Conservation (phyloP, 2,329 filamentous ascomycete species). For the Diplodia sapinea region DNA sequence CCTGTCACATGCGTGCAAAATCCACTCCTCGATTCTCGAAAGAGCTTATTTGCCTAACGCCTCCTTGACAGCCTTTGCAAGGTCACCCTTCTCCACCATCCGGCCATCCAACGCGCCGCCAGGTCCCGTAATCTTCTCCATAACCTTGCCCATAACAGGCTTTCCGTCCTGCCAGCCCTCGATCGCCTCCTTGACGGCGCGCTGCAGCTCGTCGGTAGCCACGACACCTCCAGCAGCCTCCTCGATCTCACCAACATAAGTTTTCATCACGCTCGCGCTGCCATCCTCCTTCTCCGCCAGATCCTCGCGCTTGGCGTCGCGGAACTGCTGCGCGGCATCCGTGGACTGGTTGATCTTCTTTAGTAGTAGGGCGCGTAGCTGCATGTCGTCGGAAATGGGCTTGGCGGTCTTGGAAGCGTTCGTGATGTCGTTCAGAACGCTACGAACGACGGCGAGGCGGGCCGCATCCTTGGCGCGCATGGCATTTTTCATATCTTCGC, state of each 20-base stretch:
- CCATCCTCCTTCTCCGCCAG: conserved; percentile 72
- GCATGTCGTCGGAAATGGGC: conserved; percentile 73
- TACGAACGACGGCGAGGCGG: conserved; percentile 71
- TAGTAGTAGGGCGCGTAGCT: conserved; percentile 70
- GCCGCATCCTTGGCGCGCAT: conserved; percentile 59
- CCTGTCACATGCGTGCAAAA: neutral
- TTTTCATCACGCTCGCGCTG: conserved; percentile 69
- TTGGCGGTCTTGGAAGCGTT: conserved; percentile 75
- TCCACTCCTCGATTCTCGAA: neutral
- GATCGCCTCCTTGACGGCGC: conserved; percentile 59
- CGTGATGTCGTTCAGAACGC: conserved; percentile 70
- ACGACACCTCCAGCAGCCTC: conserved; percentile 49
- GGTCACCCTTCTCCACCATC: conserved; percentile 66
- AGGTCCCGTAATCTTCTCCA: conserved; percentile 60
- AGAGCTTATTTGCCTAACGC: conserved; percentile 2
- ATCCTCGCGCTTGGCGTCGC: conserved; percentile 67
- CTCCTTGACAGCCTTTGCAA: conserved; percentile 68
- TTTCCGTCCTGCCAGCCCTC: conserved; percentile 54
- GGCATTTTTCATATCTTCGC: conserved; percentile 54
- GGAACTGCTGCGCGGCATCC: conserved; percentile 69
- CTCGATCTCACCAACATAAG: conserved; percentile 67
- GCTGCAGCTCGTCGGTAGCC: conserved; percentile 63
- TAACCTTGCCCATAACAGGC: conserved; percentile 63
- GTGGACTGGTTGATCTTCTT: conserved; percentile 65
- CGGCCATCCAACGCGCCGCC: conserved; percentile 63